phyloP scores from a whole-genome alignment of 2,329 filamentous ascomycete species.

The Zymoseptoria tritici region DNA sequence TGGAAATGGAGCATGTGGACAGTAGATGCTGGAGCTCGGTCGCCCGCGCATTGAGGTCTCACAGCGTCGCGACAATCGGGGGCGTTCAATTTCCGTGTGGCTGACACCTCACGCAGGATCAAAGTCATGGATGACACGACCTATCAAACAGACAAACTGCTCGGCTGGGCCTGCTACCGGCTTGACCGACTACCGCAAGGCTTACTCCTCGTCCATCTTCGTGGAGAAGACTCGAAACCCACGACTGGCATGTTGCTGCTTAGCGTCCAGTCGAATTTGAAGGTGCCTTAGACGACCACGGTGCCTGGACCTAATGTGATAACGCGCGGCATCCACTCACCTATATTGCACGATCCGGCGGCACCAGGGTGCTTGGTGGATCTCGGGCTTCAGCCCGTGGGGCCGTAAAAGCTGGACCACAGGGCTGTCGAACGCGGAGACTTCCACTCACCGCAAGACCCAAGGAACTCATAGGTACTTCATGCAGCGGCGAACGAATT shows the following conservation, averaged over 20 bases:
- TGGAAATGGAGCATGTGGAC: background rate
- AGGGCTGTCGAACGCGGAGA: background rate
- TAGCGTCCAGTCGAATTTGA: conserved; percentile 23
- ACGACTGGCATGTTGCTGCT: conserved; percentile 66
- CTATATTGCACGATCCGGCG: background rate
- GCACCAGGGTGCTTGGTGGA: background rate
- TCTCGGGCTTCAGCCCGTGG: background rate
- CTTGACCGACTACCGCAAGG: conserved; percentile 72
- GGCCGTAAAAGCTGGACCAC: background rate
- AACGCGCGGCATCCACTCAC: background rate
- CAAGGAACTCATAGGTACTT: background rate
- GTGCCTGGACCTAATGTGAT: background rate
- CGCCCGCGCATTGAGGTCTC: background rate
- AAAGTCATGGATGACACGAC: conserved; percentile 79
- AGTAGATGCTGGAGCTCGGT: background rate
- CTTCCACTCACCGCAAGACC: background rate
- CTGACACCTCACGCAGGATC: conserved; percentile 46
- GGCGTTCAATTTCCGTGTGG: background rate
- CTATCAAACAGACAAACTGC: conserved; percentile 62
- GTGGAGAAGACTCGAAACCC: conserved; percentile 59
- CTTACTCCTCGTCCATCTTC: conserved; percentile 68
- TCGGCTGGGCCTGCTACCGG: conserved; percentile 82
- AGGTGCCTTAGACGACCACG: too few species aligned
- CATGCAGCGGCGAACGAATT: background rate
- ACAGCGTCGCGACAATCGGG: background rate